Conservation (phyloP, 768 basidiomycete genomes). For the Cyclocybe aegerita region DNA sequence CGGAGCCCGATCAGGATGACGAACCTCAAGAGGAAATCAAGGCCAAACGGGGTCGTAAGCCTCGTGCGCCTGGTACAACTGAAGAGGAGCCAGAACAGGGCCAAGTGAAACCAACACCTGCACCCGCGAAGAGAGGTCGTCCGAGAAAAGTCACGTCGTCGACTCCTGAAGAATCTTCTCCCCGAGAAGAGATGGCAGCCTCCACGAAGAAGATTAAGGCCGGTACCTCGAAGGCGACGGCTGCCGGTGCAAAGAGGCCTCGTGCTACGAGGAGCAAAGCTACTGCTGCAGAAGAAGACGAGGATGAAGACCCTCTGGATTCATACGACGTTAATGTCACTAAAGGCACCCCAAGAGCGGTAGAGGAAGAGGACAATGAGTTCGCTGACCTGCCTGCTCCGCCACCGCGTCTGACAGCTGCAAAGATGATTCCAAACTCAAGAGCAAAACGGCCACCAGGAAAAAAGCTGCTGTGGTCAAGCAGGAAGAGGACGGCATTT, state of each 20-base stretch:
- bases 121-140: slow-evolving; percentile 14
- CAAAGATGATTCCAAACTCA: slow-evolving; percentile 4
- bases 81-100: slow-evolving; percentile 9
- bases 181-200: background rate
- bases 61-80: slow-evolving; percentile 8
- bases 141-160: slow-evolving; percentile 12
- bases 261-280: slow-evolving; percentile 15
- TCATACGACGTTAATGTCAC: background rate
- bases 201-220: slow-evolving; percentile 1
- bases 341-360: background rate
- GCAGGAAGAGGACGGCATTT: slow-evolving; percentile 12
- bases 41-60: slow-evolving; percentile 22
- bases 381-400: background rate
- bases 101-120: slow-evolving; percentile 10
- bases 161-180: slow-evolving; percentile 3
- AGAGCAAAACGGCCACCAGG: slow-evolving; percentile 5
- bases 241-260: slow-evolving; percentile 2
- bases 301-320: background rate
- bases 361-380: background rate
- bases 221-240: slow-evolving; percentile 1
- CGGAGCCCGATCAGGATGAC: slow-evolving; percentile 11
- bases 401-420: background rate
- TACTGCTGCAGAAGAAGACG: slow-evolving; percentile 5
- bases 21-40: slow-evolving; percentile 11
- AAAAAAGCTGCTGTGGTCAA: slow-evolving; percentile 4